Conservation (phyloP, 139 green algal genomes). For the Mychonastes homosphaera region DNA sequence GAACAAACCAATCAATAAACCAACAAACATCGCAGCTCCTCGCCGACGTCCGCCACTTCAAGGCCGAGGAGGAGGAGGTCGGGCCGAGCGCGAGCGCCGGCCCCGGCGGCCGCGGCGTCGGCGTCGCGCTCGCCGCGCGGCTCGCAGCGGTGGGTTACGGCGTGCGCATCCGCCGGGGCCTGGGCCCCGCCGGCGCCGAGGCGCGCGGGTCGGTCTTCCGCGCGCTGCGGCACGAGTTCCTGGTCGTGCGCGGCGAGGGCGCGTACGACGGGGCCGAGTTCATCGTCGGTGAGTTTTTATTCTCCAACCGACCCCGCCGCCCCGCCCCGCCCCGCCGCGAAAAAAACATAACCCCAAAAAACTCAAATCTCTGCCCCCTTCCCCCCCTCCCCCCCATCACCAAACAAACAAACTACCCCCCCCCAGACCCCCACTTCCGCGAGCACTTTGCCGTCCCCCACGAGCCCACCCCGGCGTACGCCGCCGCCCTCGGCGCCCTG, state of each 20-base stretch:
- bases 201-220: not conserved
- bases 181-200: not conserved
- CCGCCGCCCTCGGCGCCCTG: slow-evolving; percentile 27
- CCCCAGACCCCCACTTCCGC: slow-evolving; percentile 33
- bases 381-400: too few relatives aligned
- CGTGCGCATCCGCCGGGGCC: slow-evolving; percentile 7
- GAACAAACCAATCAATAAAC: too few relatives aligned
- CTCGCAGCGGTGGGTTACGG: slow-evolving; percentile 4
- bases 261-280: slow-evolving; percentile 11
- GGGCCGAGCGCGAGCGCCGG: not conserved
- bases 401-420: too few relatives aligned
- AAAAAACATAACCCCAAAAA: too few relatives aligned
- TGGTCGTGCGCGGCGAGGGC: slow-evolving; percentile 4
- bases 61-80: not conserved
- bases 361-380: too few relatives aligned
- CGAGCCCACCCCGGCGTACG: slow-evolving; percentile 31
- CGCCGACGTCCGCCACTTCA: not conserved
- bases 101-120: too few relatives aligned
- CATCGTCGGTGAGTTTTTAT: too few relatives aligned
- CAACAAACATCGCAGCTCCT: too few relatives aligned
- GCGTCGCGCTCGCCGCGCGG: slow-evolving; percentile 1
- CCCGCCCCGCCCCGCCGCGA: too few relatives aligned
- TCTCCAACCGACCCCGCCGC: too few relatives aligned
- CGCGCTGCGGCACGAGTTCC: slow-evolving; percentile 11
- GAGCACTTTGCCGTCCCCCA: slow-evolving; percentile 47